Base-by-base conservation (phyloP, 192 early-diverging fungal genomes). In the Phlyctochytrium planicorne region DNA sequence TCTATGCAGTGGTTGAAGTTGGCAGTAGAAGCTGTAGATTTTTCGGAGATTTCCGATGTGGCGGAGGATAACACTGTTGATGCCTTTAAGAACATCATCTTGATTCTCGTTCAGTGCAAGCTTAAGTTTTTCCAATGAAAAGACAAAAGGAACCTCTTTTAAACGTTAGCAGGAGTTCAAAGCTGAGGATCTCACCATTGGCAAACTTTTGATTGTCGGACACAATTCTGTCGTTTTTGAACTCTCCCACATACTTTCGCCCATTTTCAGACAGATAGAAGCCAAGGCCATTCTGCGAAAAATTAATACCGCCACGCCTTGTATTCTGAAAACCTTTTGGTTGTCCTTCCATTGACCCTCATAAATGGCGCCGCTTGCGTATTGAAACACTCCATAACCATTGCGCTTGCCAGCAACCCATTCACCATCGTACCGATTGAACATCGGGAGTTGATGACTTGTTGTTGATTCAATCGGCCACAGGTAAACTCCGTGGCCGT, bases 281-380 rank as follows among this genome's bases (percentile, higher is more conserved):
- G 1, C 79, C 83, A 14, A 61, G 20, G 2, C 83, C 83, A 52
- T 82, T 68, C 77, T 81, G 40, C 12, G 52, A 34, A 34, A 17
- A 36, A 23, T 17, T 12, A 53, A 0, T 35, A 52, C 55, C 23
- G 6, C 10, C 10, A 57, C 25, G 6, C 16, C 6, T 14, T 20
- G 20, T 6, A 10, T 23, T 1, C 17, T 20, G 52, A 2, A 33
- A 62, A 81, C 80, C 72, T 85, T 85, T 36, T 69, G 61, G 68
- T 84, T 80, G 20, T 80, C 73, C 53, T 68, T 75, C 81, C 82
- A 86, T n/a, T 85, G 70, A 12, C 84, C 84, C 36, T 74, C 69
- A 59, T 82, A 86, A 14, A 31, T 3, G 4, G 80, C 80, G 12
- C 84, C 84, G 55, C 66, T 79, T 3, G 84, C 80, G 57, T 84